Percentiles rank a stretch among this genome's conserved stretches.
Conservation (phyloP, 2,329 filamentous ascomycete species). For the Apiospora pterosperma region DNA sequence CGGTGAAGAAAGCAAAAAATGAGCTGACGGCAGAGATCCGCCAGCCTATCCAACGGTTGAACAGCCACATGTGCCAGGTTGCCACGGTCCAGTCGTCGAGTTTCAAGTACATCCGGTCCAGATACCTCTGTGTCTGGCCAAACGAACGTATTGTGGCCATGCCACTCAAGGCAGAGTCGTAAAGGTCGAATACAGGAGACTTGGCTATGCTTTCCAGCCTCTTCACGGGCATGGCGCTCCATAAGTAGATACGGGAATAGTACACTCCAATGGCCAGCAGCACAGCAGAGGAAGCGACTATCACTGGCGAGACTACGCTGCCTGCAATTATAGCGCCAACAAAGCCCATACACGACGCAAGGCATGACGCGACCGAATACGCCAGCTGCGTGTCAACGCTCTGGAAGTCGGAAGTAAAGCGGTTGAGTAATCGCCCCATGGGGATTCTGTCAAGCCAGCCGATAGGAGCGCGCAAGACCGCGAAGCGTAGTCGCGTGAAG, state of each 20-base stretch:
- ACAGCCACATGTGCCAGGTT: constrained; percentile 66
- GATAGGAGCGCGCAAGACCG: constrained; percentile 70
- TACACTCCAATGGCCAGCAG: constrained; percentile 55
- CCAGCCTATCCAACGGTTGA: constrained; percentile 75
- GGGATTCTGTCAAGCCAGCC: constrained; percentile 79
- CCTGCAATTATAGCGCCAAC: constrained; percentile 64
- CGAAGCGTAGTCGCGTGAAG: constrained; percentile 63
- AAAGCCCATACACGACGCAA: constrained; percentile 58
- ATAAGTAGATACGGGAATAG: constrained; percentile 60
- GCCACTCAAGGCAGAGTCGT: constrained; percentile 68
- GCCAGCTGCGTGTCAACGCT: constrained; percentile 67
- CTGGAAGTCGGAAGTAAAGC: constrained; percentile 75
- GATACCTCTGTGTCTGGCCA: constrained; percentile 62
- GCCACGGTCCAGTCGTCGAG: constrained; percentile 67
- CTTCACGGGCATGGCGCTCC: constrained; percentile 70
- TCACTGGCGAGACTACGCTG: constrained; percentile 63
- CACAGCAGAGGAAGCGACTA: constrained; percentile 58
- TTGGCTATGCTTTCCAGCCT: constrained; percentile 74
- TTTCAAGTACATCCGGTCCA: constrained; percentile 64
- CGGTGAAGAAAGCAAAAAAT: constrained; percentile 63
- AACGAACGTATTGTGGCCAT: constrained; percentile 75
- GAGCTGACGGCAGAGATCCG: constrained; percentile 68
- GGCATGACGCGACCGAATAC: constrained; percentile 57
- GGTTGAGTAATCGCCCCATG: constrained; percentile 71
- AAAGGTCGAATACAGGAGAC: constrained; percentile 77